Evolutionary conservation across 129 eudicot genomes (phyloP).

Genomic region (sunflower (Helianthus annuus)): HanXRQr2.0-SUNRISE NC_035441.2:154568635-154569134

Average conservation of each 20-base stretch:
- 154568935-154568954: conserved; percentile 81
- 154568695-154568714: conserved; percentile 91
- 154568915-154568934: conserved; percentile 83
- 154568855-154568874: conserved; percentile 79
- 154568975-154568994: conserved; percentile 36
- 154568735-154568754: conserved; percentile 82
- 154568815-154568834: conserved; percentile 18
- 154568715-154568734: conserved; percentile 82
- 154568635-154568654: conserved; percentile 60
- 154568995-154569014: conserved; percentile 15
- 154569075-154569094: conserved; percentile 35
- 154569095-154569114: conserved; percentile 25
- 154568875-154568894: conserved; percentile 69
- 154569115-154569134: conserved; percentile 17
- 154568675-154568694: conserved; percentile 96
- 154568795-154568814: neutral
- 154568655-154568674: conserved; percentile 78
- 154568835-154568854: conserved; percentile 74
- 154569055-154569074: conserved; percentile 35
- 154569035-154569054: conserved; percentile 6
- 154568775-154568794: neutral
- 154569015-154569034: conserved; percentile 13
- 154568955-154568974: conserved; percentile 51
- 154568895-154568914: conserved; percentile 89
- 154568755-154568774: conserved; percentile 57